Percentiles rank a stretch among this genome's conserved stretches.
Conservation (phyloP, 129 eudicot genomes). For the Calendula officinalis region DNA sequence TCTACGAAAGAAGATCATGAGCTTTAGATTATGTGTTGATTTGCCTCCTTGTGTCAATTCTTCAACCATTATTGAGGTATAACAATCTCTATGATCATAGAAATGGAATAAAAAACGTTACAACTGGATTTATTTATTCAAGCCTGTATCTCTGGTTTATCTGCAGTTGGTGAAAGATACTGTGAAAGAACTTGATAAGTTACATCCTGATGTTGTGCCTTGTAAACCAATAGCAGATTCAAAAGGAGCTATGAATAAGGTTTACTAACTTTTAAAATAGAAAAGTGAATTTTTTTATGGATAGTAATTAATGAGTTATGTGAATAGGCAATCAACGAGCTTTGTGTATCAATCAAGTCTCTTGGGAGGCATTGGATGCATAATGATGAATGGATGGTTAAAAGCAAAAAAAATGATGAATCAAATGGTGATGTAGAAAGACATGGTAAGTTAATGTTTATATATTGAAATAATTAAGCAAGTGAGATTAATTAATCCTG, state of each 20-base stretch:
- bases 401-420: constrained; percentile 34
- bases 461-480: not conserved
- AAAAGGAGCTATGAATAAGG: constrained; percentile 60
- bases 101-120: constrained; percentile 1
- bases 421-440: constrained; percentile 47
- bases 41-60: constrained; percentile 58
- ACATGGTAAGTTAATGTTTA: constrained; percentile 45
- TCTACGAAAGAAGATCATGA: constrained; percentile 59
- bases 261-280: constrained; percentile 21
- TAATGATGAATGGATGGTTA: constrained; percentile 61
- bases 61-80: constrained; percentile 61
- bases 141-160: constrained; percentile 1
- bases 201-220: constrained; percentile 50
- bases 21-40: constrained; percentile 70
- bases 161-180: constrained; percentile 67
- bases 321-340: constrained; percentile 56
- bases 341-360: constrained; percentile 65
- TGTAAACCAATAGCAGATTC: constrained; percentile 32
- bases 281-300: not conserved
- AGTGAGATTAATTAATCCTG: constrained; percentile 8
- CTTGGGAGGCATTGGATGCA: constrained; percentile 66
- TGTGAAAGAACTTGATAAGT: constrained; percentile 54
- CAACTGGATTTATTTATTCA: not conserved
- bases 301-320: constrained; percentile 14
- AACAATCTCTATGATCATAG: not conserved